These are phyloP conservation scores for Xylaria venustula DNA, from an alignment of 495 filamentous ascomycete species.

Conservation along the genomic window DNA sequence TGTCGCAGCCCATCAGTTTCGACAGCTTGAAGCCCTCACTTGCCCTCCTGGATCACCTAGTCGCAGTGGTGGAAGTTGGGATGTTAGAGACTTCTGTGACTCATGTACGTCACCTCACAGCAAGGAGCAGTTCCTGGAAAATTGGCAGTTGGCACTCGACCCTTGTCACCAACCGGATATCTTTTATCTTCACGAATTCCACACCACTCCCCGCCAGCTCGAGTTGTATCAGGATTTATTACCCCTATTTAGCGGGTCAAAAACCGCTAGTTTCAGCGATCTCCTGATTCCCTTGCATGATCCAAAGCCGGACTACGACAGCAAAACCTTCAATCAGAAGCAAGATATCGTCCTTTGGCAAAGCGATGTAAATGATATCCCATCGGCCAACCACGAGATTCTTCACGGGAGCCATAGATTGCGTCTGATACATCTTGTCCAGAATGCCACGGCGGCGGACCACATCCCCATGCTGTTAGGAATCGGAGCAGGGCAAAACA, in stretches of 20 bases:
- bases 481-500: slow-evolving; percentile 14
- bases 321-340: slow-evolving; percentile 51
- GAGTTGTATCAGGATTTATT: slow-evolving; percentile 61
- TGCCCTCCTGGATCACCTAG: slow-evolving; percentile 60
- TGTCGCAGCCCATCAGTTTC: slow-evolving; percentile 47
- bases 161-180: slow-evolving; percentile 82
- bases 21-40: slow-evolving; percentile 46
- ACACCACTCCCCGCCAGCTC: slow-evolving; percentile 62
- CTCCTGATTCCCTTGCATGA: slow-evolving; percentile 83
- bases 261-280: slow-evolving; percentile 61
- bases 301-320: slow-evolving; percentile 59
- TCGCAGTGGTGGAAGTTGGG: slow-evolving; percentile 53
- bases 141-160: slow-evolving; percentile 64
- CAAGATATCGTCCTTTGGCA: slow-evolving; percentile 61
- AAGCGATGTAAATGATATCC: slow-evolving; percentile 39
- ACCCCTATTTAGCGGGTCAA: slow-evolving; percentile 74
- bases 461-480: slow-evolving; percentile 40
- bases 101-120: slow-evolving; percentile 66
- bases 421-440: slow-evolving; percentile 61
- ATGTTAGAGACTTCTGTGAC: slow-evolving; percentile 57
- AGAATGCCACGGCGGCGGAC: slow-evolving; percentile 44
- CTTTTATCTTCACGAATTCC: slow-evolving; percentile 67
- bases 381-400: slow-evolving; percentile 33
- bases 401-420: slow-evolving; percentile 48
- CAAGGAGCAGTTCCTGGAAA: slow-evolving; percentile 59